Base-by-base conservation (phyloP, 1,139 yeast species). In the Geotrichum phurueaensis region DNA sequence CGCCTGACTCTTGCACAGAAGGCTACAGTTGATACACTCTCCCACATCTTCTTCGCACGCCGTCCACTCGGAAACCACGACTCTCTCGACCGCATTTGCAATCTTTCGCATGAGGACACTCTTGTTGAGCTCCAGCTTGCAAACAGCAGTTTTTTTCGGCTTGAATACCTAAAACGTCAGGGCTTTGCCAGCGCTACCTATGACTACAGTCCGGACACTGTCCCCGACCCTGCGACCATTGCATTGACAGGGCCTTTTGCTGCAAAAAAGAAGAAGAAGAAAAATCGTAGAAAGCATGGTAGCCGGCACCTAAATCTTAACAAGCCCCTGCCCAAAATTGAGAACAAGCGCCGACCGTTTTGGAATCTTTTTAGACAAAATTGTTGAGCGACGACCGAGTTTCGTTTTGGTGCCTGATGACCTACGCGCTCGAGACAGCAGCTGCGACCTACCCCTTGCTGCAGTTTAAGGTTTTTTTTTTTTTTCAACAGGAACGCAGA, bases 31-130 rank as follows among this genome's bases (percentile, higher is more conserved):
- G 47, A 39, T 10, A 15, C 47, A 7, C 47, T 39, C 23, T n/a
- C n/a, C 7, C 20, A 18, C n/a, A 39, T 18, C 1, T 39, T 39
- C n/a, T 1, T 39, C n/a, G 47, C 20, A 3, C 47, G 47, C 20
- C 47, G n/a, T 13, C 47, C 47, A 18, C 47, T 39, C 22, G 47
- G 47, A 1, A 18, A 23, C 27, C 57, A 48, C 53, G 57, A 54
- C 52, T 54, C 57, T 10, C 57, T 54, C 53, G 53, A 54, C 52
- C 45, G 57, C 22, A 54, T 54, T 12, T 33, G 50, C 48, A 27
- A 47, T 4, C 36, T 54, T 43, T 13, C 47, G n/a, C 23, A 39
- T 12, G 23, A 43, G 7, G 57, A 54, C 15, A 51, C 57, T 6
- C 29, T 22, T 31, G n/a, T 15, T 13, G 57, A 54, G 47, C 33